These are phyloP conservation scores for Exophiala aquamarina DNA, from an alignment of 2,329 filamentous ascomycete species.

Conservation along the genomic window DNA sequence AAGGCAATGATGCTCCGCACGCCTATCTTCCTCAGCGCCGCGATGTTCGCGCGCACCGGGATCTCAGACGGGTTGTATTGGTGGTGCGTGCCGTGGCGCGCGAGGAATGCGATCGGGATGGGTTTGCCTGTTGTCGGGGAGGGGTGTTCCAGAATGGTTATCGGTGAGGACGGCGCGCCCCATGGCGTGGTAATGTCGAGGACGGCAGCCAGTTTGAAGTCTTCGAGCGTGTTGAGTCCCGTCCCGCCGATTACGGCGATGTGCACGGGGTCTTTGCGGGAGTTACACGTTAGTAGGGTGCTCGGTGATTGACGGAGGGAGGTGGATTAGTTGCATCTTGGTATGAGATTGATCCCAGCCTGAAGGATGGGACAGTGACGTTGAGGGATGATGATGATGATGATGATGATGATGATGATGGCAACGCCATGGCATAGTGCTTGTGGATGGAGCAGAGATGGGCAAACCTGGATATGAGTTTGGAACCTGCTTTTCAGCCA, in stretches of 20 bases:
- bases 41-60: conserved; percentile 92
- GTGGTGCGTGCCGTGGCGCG: conserved; percentile 87
- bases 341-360: too few species aligned
- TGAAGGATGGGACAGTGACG: background rate
- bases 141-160: conserved; percentile 85
- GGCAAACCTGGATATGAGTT: conserved; percentile 18
- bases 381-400: too few species aligned
- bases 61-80: conserved; percentile 91
- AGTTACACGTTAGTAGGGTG: background rate
- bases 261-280: conserved; percentile 65
- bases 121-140: conserved; percentile 64
- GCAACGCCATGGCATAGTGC: background rate
- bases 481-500: conserved; percentile 13
- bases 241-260: conserved; percentile 94
- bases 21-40: conserved; percentile 87
- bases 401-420: too few species aligned
- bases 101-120: conserved; percentile 80
- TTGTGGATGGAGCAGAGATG: background rate
- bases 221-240: conserved; percentile 81
- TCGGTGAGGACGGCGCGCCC: conserved; percentile 74
- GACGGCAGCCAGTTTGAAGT: conserved; percentile 79
- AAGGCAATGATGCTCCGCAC: conserved; percentile 92
- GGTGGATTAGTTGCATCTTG: too few species aligned
- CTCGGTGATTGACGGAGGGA: too few species aligned
- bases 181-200: conserved; percentile 81